Percentiles rank a stretch among this genome's conserved stretches.
Conservation (phyloP, 2,329 filamentous ascomycete genomes). For the Trichocomaceae sp. region DNA sequence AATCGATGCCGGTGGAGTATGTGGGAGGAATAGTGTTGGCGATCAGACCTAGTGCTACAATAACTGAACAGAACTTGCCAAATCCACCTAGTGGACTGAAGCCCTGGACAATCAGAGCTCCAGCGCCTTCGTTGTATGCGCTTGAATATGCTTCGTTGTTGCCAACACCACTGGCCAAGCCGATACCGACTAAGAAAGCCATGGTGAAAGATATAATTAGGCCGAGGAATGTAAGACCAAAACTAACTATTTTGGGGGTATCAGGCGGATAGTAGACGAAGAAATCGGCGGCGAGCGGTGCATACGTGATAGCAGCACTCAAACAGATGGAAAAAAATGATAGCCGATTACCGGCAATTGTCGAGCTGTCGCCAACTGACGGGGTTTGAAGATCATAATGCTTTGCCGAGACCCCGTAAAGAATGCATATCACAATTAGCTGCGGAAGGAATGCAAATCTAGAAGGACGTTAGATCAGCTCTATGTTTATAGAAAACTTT, state of each 20-base stretch:
- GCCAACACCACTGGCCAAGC: constrained; percentile 53
- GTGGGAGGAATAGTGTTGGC: constrained; percentile 60
- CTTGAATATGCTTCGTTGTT: constrained; percentile 48
- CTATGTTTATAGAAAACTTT: too few species aligned
- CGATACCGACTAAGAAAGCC: constrained; percentile 56
- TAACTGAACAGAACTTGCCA: constrained; percentile 60
- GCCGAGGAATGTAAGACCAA: constrained; percentile 51
- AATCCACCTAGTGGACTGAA: constrained; percentile 55
- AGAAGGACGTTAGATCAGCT: background rate
- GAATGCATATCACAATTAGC: constrained; percentile 53
- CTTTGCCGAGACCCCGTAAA: constrained; percentile 56
- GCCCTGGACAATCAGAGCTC: constrained; percentile 58
- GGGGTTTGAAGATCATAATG: constrained; percentile 51
- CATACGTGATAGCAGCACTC: constrained; percentile 58
- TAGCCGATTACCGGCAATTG: constrained; percentile 48
- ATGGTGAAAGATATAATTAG: constrained; percentile 54
- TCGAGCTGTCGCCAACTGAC: constrained; percentile 47
- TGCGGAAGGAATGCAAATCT: constrained; percentile 61
- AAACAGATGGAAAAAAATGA: constrained; percentile 66
- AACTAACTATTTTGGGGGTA: constrained; percentile 49
- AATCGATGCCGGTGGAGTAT: constrained; percentile 61
- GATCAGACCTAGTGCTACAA: constrained; percentile 58
- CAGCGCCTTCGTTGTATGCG: constrained; percentile 54
- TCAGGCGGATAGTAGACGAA: constrained; percentile 59
- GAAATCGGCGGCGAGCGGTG: constrained; percentile 58